A percentile compares a stretch with the other conserved stretches of the same genome.
Conservation (phyloP, 2,329 filamentous ascomycete species). For the Alternaria sp. region DNA sequence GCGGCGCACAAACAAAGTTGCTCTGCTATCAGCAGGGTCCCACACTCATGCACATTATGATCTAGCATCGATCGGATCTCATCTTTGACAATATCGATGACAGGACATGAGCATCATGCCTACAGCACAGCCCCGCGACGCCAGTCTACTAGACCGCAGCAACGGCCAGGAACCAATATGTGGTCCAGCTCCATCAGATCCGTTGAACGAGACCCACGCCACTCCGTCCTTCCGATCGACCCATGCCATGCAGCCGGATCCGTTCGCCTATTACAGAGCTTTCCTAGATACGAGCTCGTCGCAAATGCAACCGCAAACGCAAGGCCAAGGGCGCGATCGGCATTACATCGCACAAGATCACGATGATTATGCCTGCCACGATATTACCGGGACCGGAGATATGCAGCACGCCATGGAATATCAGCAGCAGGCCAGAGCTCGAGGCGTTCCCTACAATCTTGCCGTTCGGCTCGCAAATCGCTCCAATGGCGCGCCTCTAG, state of each 20-base stretch:
- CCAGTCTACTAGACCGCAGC: conserved; percentile 17
- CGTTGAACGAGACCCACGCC: conserved; percentile 6
- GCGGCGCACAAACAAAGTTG: neutral
- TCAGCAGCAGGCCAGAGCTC: conserved; percentile 25
- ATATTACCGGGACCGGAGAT: conserved; percentile 4
- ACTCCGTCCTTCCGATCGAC: conserved; percentile 6
- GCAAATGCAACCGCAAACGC: neutral
- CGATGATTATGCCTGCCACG: conserved; percentile 22
- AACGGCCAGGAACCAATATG: conserved; percentile 11
- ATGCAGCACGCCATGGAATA: conserved; percentile 7
- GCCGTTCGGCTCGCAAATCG: conserved; percentile 36
- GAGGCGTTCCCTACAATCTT: conserved; percentile 32
- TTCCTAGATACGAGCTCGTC: conserved; percentile 15
- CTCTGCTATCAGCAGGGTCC: neutral
- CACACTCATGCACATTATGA: conserved; percentile 9
- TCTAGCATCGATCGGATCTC: conserved; percentile 20
- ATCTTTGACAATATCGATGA: conserved; percentile 15
- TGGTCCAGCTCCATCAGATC: conserved; percentile 14
- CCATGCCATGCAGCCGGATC: conserved; percentile 19
- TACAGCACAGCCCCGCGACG: neutral
- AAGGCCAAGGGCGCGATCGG: conserved; percentile 1
- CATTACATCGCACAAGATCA: conserved; percentile 7
- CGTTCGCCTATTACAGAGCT: conserved; percentile 30
- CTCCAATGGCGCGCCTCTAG: conserved; percentile 48
- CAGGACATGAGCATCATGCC: conserved; percentile 13